Percentiles rank a stretch among this genome's conserved stretches.
phyloP scores from a whole-genome alignment of 352 stramenopile species.

The Paralagenidium karlingii region DNA sequence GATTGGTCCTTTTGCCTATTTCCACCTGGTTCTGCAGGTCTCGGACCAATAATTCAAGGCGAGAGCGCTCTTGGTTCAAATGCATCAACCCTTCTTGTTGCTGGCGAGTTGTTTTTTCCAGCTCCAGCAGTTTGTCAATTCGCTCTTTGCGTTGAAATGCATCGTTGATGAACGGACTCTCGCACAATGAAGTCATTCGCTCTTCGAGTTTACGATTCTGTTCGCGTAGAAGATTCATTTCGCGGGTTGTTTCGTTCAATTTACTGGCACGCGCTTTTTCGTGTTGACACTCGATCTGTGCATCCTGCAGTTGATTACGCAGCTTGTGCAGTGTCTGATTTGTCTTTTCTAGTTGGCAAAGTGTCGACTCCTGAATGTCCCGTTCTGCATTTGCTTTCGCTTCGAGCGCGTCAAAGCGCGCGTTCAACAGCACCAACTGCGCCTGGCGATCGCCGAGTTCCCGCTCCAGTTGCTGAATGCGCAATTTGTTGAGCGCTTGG shows the following conservation, averaged over 20 bases:
- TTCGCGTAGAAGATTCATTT: constrained; percentile 53
- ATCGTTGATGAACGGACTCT: constrained; percentile 90
- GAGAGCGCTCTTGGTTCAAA: constrained; percentile 67
- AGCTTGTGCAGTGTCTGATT: constrained; percentile 87
- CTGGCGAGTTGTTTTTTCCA: constrained; percentile 73
- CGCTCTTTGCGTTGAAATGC: constrained; percentile 79
- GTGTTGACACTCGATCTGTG: constrained; percentile 65
- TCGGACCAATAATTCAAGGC: constrained; percentile 62
- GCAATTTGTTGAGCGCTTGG: constrained; percentile 10
- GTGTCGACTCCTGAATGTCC: constrained; percentile 84
- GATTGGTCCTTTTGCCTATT: constrained; percentile 62
- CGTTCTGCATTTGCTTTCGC: constrained; percentile 62
- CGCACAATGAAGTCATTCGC: constrained; percentile 82
- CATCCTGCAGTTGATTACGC: constrained; percentile 67
- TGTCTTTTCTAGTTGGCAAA: constrained; percentile 83
- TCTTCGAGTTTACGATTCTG: constrained; percentile 84
- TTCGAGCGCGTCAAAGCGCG: constrained; percentile 83
- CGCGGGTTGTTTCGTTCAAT: constrained; percentile 64
- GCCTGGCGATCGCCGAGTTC: constrained; percentile 74
- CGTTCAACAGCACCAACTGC: constrained; percentile 75
- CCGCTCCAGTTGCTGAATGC: constrained; percentile 45
- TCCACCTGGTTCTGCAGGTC: constrained; percentile 80
- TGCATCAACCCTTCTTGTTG: constrained; percentile 61
- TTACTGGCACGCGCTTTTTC: constrained; percentile 47
- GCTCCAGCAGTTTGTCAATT: constrained; percentile 73